Conservation (phyloP, 768 basidiomycete genomes). For the Tricholoma sp. region DNA sequence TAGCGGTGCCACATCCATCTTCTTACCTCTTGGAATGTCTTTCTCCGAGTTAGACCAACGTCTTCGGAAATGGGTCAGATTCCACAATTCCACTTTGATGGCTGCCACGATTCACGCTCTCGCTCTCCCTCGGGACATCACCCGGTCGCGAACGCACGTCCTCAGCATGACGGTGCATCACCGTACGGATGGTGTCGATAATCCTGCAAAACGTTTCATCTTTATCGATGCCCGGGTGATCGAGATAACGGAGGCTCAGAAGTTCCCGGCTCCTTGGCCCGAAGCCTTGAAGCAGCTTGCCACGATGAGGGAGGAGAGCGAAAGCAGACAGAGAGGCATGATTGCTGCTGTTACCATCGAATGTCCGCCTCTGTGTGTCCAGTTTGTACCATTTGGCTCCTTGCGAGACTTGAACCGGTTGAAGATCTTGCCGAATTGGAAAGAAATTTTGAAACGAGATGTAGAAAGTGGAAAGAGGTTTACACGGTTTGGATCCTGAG, state of each 20-base stretch:
- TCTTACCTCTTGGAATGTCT: slow-evolving; percentile 18
- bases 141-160: slow-evolving; percentile 11
- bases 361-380: slow-evolving; percentile 24
- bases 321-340: slow-evolving; percentile 16
- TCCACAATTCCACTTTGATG: slow-evolving; percentile 24
- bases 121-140: slow-evolving; percentile 20
- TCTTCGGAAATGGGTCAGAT: slow-evolving; percentile 29
- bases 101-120: slow-evolving; percentile 25
- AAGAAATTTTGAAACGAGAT: slow-evolving; percentile 1
- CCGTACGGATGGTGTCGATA: slow-evolving; percentile 19
- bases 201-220: slow-evolving; percentile 22
- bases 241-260: slow-evolving; percentile 15
- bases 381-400: slow-evolving; percentile 29
- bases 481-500: neutral
- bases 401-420: slow-evolving; percentile 15
- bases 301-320: slow-evolving; percentile 21
- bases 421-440: slow-evolving; percentile 4
- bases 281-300: slow-evolving; percentile 16
- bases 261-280: slow-evolving; percentile 19
- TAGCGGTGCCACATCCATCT: neutral
- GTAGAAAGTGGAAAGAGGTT: slow-evolving; percentile 8
- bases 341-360: slow-evolving; percentile 23
- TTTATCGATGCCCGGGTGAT: slow-evolving; percentile 18
- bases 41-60: slow-evolving; percentile 24
- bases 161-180: slow-evolving; percentile 6